Evolutionary conservation across 2,329 filamentous ascomycete genomes (phyloP), one percentile per base, ranked within the genome.

Genomic region (Botrytis porri): DNA sequence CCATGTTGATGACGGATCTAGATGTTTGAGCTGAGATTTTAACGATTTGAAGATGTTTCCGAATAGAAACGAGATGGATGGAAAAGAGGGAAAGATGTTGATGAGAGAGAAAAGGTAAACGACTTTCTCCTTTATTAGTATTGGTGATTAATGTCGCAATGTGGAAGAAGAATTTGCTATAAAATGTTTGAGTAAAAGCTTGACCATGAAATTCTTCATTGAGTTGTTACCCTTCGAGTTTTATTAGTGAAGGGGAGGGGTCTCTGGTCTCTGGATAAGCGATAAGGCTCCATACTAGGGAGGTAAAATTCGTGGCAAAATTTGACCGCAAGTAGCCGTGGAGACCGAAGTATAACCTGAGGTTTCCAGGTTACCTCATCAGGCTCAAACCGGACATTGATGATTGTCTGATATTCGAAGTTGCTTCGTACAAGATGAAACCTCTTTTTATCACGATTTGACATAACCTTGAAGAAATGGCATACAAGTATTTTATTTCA

Each of bases 1-100:
- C 59, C 73, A 76, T 76, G 8, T 73, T 75, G 69, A 51, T 73
- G n/a, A 48, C 43, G 25, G 32, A 20, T 29, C 32, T 32, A 22
- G 29, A 73, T 74, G 12, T 32, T 62, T 35, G 14, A 9, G n/a
- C 66, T 20, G 39, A 32, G 16, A 20, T 29, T 67, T 67, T 10
- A 48, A 39, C 16, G 16, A 48, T 14, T 41, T 20, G 12, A 18
- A 35, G 9, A 25, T n/a, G 4, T 39, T 59, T 62, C 62, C 51
- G 10, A 25, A n/a, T 51, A 14, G 59, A 25, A 61, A 4, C 2
- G 3, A 9, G 51, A 22, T 60, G 51, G 25, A 22, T 20, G 37
- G 16, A 43, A 32, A 10, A 9, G 22, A 43, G 9, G 61, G 25
- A 54, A 54, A 5, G 39, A 63, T 71, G 43, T n/a, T 37, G 66